A percentile compares a stretch with the other conserved stretches of the same genome.
These are phyloP conservation scores for Ocimum tenuiflorum DNA, from an alignment of 257 asterid genomes.

Conservation along the genomic window DNA sequence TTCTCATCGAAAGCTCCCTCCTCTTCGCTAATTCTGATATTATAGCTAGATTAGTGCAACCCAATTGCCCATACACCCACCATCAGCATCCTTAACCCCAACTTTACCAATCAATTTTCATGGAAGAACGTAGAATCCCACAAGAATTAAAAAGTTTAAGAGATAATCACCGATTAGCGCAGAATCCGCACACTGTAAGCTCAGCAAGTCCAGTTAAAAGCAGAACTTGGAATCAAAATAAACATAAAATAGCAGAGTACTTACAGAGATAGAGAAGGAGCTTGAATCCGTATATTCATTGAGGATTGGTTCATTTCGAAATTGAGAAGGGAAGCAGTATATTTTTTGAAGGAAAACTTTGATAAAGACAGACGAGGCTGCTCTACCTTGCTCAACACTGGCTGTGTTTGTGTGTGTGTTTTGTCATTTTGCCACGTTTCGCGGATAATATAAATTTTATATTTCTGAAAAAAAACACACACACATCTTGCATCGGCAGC, in stretches of 20 bases:
- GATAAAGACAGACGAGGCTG: no score
- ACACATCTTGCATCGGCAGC: no score
- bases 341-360: no score
- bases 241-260: background rate
- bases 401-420: conserved; percentile 28
- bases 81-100: background rate
- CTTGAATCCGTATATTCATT: conserved; percentile 52
- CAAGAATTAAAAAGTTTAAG: no score
- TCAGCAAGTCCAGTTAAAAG: no score
- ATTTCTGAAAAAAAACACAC: no score
- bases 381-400: conserved; percentile 2
- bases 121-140: background rate
- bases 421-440: conserved; percentile 37
- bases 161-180: no score
- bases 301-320: conserved; percentile 38
- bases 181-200: no score
- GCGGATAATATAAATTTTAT: no score
- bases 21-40: background rate
- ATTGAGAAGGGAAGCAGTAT: no score
- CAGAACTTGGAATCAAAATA: no score
- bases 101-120: background rate
- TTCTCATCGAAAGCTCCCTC: no score
- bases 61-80: background rate
- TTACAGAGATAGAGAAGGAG: conserved; percentile 58
- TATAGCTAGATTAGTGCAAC: conserved; percentile 1